Evolutionary conservation across 129 eudicot genomes (phyloP).

Genomic region (Escallonia herrerae): DNA sequence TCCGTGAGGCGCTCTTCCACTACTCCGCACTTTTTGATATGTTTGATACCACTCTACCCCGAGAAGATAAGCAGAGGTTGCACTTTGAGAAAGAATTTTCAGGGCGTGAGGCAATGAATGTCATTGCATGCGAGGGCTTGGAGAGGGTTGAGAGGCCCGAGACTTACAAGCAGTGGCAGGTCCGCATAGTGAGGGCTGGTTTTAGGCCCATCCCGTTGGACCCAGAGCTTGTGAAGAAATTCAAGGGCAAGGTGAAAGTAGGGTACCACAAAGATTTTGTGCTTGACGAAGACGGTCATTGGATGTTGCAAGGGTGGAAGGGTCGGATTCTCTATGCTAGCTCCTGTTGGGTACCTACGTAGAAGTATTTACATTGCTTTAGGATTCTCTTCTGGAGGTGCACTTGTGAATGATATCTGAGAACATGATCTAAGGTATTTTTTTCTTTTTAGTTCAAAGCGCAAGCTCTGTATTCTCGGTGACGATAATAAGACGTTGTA

Average conservation of each 20-base stretch:
- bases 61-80: conserved; percentile 32
- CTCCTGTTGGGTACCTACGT: conserved; percentile 12
- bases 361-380: background rate
- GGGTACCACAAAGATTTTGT: conserved; percentile 33
- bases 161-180: conserved; percentile 47
- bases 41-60: conserved; percentile 29
- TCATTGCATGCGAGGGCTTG: conserved; percentile 40
- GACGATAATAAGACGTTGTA: too few species aligned
- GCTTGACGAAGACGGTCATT: conserved; percentile 31
- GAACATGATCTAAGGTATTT: background rate
- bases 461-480: too few species aligned
- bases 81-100: conserved; percentile 31
- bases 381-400: background rate
- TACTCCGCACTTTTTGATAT: conserved; percentile 39
- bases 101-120: conserved; percentile 33
- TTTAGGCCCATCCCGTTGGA: conserved; percentile 24
- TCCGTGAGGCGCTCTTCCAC: conserved; percentile 49
- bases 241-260: conserved; percentile 21
- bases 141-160: conserved; percentile 51
- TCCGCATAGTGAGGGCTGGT: conserved; percentile 33
- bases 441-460: background rate
- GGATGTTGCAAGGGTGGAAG: conserved; percentile 56
- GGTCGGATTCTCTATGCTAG: conserved; percentile 47
- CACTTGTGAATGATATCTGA: too few species aligned
- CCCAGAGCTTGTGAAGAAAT: conserved; percentile 19